These are phyloP conservation scores for Thinopyrum elongatum DNA, from an alignment of 176 grass and related monocot species.

Conservation along the genomic window DNA sequence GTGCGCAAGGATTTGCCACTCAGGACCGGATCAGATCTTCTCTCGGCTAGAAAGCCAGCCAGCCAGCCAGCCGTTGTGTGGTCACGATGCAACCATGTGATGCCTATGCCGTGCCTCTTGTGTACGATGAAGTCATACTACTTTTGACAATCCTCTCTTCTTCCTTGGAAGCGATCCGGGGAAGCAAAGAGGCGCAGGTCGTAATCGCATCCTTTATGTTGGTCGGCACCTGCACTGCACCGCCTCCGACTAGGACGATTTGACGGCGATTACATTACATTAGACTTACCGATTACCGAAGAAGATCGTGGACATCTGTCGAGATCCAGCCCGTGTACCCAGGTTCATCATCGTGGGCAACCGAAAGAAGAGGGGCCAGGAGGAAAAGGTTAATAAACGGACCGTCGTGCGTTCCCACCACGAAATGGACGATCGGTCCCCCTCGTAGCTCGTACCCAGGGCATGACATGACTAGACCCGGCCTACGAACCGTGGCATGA, in stretches of 20 bases:
- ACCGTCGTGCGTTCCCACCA: conserved; percentile 14
- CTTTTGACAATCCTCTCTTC: neutral
- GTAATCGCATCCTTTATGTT: neutral
- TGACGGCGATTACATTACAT: neutral
- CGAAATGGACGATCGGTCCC: neutral
- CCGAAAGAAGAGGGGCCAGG: conserved; percentile 30
- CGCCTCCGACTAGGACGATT: neutral
- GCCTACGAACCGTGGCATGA: neutral
- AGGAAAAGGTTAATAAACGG: conserved; percentile 4
- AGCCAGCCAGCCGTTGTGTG: neutral
- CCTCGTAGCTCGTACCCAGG: neutral
- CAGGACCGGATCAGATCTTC: neutral
- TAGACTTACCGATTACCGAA: neutral
- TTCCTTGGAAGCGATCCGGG: neutral
- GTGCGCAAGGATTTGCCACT: neutral
- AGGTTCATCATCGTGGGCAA: conserved; percentile 6
- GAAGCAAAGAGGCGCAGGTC: neutral
- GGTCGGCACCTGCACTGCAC: conserved; percentile 34
- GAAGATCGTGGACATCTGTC: neutral
- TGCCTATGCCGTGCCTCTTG: neutral
- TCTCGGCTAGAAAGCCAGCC: neutral
- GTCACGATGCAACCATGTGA: neutral
- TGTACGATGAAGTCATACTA: neutral
- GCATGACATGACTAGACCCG: neutral
- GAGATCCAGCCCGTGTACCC: neutral